phyloP scores from a whole-genome alignment of 2,329 filamentous ascomycete genomes.

The Tolypocladium nubicola region DNA sequence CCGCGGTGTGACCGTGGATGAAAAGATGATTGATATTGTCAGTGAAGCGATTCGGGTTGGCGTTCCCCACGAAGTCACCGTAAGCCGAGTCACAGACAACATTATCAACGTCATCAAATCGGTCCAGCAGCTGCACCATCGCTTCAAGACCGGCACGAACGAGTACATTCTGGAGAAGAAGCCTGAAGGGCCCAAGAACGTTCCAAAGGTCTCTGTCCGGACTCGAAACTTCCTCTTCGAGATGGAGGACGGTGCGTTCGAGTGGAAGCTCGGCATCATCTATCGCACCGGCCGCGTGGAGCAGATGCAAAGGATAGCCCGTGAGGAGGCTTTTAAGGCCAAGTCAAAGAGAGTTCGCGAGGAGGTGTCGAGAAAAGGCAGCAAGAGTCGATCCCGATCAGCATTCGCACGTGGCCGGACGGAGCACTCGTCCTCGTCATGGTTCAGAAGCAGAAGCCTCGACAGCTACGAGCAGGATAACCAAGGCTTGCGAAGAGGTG shows the following conservation, averaged over 20 bases:
- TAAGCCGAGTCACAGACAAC: slow-evolving; percentile 91
- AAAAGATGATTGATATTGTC: slow-evolving; percentile 74
- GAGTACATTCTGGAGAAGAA: slow-evolving; percentile 81
- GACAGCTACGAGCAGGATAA: slow-evolving; percentile 28
- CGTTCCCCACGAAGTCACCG: slow-evolving; percentile 81
- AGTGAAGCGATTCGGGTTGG: slow-evolving; percentile 79
- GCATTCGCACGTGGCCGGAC: slow-evolving; percentile 27
- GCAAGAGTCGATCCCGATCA: slow-evolving; percentile 45
- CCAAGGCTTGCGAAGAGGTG: slow-evolving; percentile 23
- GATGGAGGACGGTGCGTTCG: slow-evolving; percentile 90
- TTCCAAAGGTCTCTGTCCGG: slow-evolving; percentile 77
- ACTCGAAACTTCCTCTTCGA: slow-evolving; percentile 80
- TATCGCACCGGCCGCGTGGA: slow-evolving; percentile 83
- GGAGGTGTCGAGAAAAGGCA: slow-evolving; percentile 48
- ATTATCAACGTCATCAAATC: slow-evolving; percentile 81
- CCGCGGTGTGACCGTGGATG: slow-evolving; percentile 48
- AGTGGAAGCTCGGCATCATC: slow-evolving; percentile 93
- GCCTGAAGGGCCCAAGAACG: slow-evolving; percentile 73
- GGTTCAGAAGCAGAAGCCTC: slow-evolving; percentile 44
- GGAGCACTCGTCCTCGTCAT: slow-evolving; percentile 19
- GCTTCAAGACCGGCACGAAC: slow-evolving; percentile 77
- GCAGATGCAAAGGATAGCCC: slow-evolving; percentile 78
- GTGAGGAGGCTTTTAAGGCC: slow-evolving; percentile 79
- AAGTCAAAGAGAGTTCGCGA: slow-evolving; percentile 80
- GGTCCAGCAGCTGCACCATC: slow-evolving; percentile 81